Evolutionary conservation across 140 eudicot genomes (phyloP).

Genomic region (Erigeron philadelphicus): DNA sequence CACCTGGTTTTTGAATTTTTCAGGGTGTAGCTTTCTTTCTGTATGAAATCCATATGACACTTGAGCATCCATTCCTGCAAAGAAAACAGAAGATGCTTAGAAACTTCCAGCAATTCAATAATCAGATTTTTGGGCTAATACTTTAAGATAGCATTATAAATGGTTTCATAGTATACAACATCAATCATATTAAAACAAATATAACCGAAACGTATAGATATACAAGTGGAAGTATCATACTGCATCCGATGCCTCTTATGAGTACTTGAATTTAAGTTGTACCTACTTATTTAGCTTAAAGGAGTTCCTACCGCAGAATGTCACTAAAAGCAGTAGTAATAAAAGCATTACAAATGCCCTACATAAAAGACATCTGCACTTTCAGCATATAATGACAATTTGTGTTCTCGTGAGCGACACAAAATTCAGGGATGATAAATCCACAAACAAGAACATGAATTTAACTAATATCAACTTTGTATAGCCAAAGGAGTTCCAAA

Average conservation of each 20-base stretch:
- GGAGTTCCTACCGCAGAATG: background rate
- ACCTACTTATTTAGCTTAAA: background rate
- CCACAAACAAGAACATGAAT: background rate
- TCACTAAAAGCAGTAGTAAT: background rate
- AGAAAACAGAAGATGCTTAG: background rate
- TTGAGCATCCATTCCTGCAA: conserved; percentile 92
- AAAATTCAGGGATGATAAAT: background rate
- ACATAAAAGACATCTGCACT: background rate
- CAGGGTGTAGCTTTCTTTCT: conserved; percentile 78
- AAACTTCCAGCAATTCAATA: background rate
- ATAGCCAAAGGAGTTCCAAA: background rate
- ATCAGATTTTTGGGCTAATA: background rate
- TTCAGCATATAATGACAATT: background rate
- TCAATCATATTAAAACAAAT: background rate
- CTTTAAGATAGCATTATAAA: background rate
- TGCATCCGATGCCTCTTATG: background rate
- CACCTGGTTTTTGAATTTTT: conserved; percentile 69
- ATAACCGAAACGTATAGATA: background rate
- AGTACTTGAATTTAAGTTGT: background rate
- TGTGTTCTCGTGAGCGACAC: background rate
- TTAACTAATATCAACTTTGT: background rate
- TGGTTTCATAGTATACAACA: background rate
- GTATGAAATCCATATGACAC: conserved; percentile 88
- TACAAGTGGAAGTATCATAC: background rate
- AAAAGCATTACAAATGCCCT: background rate